These are phyloP conservation scores for Quercus wislizeni DNA, from an alignment of 306 rosid species.

Conservation along the genomic window DNA sequence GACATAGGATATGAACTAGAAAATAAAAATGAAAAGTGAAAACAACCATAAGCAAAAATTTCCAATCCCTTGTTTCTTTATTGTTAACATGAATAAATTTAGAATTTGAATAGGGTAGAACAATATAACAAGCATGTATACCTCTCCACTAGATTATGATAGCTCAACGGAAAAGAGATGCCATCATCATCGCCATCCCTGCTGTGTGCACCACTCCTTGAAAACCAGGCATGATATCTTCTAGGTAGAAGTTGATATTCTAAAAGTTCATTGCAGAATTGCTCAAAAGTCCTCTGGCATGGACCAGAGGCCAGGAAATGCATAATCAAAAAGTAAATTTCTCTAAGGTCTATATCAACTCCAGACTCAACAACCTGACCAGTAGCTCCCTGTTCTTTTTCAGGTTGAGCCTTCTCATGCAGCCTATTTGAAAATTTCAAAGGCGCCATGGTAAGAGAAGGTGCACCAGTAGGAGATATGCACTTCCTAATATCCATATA, in stretches of 20 bases:
- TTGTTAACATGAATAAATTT: background rate
- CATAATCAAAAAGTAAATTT: slow-evolving; percentile 76
- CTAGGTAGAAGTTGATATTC: slow-evolving; percentile 84
- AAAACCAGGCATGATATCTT: slow-evolving; percentile 92
- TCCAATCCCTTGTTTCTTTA: background rate
- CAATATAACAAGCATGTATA: slow-evolving; percentile 24
- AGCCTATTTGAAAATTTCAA: slow-evolving; percentile 45
- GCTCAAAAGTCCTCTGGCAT: slow-evolving; percentile 59
- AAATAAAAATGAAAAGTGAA: background rate
- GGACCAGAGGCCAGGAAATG: slow-evolving; percentile 84
- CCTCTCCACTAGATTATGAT: slow-evolving; percentile 63
- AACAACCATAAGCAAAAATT: background rate
- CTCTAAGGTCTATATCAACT: slow-evolving; percentile 64
- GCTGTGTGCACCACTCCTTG: slow-evolving; percentile 46
- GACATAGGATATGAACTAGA: background rate
- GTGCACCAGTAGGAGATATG: slow-evolving; percentile 43
- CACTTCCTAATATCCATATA: slow-evolving; percentile 60
- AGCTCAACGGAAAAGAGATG: slow-evolving; percentile 67
- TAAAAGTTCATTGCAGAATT: slow-evolving; percentile 65
- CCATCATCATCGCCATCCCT: slow-evolving; percentile 50
- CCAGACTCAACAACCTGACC: slow-evolving; percentile 39
- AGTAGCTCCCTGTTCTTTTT: slow-evolving; percentile 22
- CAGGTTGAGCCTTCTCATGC: slow-evolving; percentile 45
- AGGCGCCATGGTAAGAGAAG: slow-evolving; percentile 41
- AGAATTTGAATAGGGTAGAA: background rate